A percentile compares a stretch with the other conserved stretches of the same genome.
Conservation (phyloP, 2,329 filamentous ascomycete genomes). For the Trichoderma oligosporum region DNA sequence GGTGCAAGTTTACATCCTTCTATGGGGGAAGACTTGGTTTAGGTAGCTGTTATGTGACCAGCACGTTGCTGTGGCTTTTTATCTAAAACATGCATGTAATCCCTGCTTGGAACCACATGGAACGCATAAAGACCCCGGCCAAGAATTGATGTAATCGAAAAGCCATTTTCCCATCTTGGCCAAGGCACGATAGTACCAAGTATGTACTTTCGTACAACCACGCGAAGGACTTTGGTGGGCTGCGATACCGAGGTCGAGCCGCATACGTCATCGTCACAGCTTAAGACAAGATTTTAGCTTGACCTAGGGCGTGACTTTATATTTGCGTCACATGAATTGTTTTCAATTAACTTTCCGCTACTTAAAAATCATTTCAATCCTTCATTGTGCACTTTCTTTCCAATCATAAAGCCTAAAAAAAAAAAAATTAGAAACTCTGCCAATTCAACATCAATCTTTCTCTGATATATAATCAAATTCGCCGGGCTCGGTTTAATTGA, state of each 20-base stretch:
- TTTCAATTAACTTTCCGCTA: not conserved
- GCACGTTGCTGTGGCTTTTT: not conserved
- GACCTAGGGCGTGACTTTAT: conserved; percentile 15
- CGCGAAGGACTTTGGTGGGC: too few species aligned
- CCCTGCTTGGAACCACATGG: not conserved
- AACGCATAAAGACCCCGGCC: not conserved
- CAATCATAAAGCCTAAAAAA: not conserved
- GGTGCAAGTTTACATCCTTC: not conserved
- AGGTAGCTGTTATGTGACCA: not conserved
- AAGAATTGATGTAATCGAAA: conserved; percentile 10
- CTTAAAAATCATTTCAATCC: not conserved
- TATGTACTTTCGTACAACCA: too few species aligned
- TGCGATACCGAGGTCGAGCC: conserved; percentile 25
- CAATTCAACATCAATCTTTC: not conserved
- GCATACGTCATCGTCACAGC: conserved; percentile 29
- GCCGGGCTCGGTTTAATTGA: too few species aligned
- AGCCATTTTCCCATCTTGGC: not conserved
- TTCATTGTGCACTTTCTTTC: not conserved
- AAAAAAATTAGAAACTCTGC: not conserved
- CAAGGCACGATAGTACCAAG: conserved; percentile 7
- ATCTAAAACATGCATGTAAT: conserved; percentile 11
- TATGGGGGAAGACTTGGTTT: not conserved
- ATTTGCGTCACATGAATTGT: conserved; percentile 15
- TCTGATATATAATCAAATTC: too few species aligned
- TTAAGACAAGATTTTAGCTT: conserved; percentile 1